Conservation (phyloP, 2,329 filamentous ascomycete species). For the Epichloe sibirici region DNA sequence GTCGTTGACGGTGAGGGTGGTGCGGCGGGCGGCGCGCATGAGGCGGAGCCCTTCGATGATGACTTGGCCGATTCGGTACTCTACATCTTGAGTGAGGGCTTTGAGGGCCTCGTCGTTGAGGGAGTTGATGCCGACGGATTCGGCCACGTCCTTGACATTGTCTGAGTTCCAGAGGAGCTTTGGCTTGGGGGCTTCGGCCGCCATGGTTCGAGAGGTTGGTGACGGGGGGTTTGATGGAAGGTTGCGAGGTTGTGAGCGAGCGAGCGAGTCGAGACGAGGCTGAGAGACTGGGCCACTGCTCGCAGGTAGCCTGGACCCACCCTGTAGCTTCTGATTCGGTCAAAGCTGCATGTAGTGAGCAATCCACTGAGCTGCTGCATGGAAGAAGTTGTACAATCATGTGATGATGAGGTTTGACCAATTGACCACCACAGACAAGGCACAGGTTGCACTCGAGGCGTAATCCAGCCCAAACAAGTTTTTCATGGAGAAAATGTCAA, state of each 20-base stretch:
- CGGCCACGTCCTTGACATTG: conserved; percentile 89
- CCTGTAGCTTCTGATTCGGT: too few relatives aligned
- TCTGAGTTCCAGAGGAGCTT: conserved; percentile 85
- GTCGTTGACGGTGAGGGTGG: conserved; percentile 78
- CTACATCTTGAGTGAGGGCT: conserved; percentile 81
- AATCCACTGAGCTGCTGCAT: too few relatives aligned
- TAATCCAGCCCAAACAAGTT: too few relatives aligned
- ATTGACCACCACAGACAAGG: too few relatives aligned
- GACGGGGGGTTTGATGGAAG: background rate
- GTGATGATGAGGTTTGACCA: too few relatives aligned
- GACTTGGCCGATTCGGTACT: conserved; percentile 88
- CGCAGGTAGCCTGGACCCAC: too few relatives aligned
- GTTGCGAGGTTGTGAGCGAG: background rate
- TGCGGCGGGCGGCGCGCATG: conserved; percentile 85
- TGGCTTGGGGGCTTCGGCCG: conserved; percentile 30
- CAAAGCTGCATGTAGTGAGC: too few relatives aligned
- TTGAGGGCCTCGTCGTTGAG: conserved; percentile 79
- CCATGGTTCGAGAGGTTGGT: conserved; percentile 16
- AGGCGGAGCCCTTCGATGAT: conserved; percentile 89
- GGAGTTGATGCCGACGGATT: conserved; percentile 78
- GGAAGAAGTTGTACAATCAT: too few relatives aligned
- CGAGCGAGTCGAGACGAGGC: background rate
- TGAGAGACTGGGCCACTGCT: background rate
- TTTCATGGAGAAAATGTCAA: too few relatives aligned
- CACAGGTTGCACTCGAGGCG: too few relatives aligned